phyloP scores from a whole-genome alignment of 352 stramenopile genomes.

The Blastocystis sp. region DNA sequence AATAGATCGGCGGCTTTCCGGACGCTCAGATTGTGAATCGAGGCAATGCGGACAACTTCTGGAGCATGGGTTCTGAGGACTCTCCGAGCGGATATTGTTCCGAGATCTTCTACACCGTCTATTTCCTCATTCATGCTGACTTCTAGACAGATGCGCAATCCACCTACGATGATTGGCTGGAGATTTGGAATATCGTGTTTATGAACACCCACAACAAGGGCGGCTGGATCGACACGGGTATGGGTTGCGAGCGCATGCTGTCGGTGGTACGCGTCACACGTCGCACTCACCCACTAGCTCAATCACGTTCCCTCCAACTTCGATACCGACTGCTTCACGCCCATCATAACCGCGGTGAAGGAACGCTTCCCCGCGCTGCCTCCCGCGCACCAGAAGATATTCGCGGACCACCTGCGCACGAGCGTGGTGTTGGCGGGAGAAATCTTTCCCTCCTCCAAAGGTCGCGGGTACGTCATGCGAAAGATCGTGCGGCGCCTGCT shows the following conservation, averaged over 20 bases:
- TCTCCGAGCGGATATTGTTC: conserved; percentile 63
- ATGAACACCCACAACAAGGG: conserved; percentile 89
- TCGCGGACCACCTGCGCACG: conserved; percentile 93
- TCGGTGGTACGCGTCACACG: conserved; percentile 80
- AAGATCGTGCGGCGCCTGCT: conserved; percentile 88
- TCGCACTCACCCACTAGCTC: conserved; percentile 76
- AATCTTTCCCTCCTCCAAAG: conserved; percentile 91
- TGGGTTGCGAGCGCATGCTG: conserved; percentile 92
- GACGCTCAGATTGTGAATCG: conserved; percentile 37
- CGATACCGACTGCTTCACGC: conserved; percentile 93
- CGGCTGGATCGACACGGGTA: conserved; percentile 91
- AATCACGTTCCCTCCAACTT: conserved; percentile 92
- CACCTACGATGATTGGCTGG: conserved; percentile 77
- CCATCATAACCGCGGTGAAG: conserved; percentile 80
- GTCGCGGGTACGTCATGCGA: conserved; percentile 91
- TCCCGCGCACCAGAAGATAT: conserved; percentile 79
- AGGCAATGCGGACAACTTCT: conserved; percentile 64
- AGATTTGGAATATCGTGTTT: conserved; percentile 96
- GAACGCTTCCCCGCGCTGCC: conserved; percentile 58
- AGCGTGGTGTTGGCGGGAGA: conserved; percentile 91
- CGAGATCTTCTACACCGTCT: conserved; percentile 70
- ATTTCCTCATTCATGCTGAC: neutral
- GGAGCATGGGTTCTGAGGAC: conserved; percentile 57
- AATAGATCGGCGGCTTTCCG: conserved; percentile 64
- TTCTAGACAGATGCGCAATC: conserved; percentile 16